Conservation (phyloP, 768 basidiomycete genomes). For the Lactifluus rugatus region DNA sequence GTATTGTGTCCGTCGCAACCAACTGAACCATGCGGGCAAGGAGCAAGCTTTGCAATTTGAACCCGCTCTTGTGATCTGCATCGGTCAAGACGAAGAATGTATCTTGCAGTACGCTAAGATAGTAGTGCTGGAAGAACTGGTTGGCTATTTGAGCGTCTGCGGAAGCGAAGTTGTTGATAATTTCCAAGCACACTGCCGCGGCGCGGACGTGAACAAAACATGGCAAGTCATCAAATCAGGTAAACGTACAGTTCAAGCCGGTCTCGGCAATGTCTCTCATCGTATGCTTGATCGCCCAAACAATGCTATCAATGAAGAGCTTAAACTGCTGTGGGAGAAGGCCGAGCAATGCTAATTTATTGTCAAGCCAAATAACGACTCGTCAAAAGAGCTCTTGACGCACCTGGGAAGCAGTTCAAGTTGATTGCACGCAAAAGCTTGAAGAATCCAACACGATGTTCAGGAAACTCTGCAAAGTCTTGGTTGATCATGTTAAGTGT, state of each 20-base stretch:
- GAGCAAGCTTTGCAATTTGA: slow-evolving; percentile 90
- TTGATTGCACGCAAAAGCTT: slow-evolving; percentile 90
- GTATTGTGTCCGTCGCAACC: slow-evolving; percentile 71
- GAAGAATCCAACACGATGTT: slow-evolving; percentile 96
- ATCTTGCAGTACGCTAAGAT: slow-evolving; percentile 87
- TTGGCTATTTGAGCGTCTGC: slow-evolving; percentile 73
- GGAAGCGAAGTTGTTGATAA: slow-evolving; percentile 88
- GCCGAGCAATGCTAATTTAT: slow-evolving; percentile 58
- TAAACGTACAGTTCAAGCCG: slow-evolving; percentile 58
- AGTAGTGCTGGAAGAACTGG: slow-evolving; percentile 95
- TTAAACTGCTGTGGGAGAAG: slow-evolving; percentile 93
- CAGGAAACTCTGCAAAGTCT: slow-evolving; percentile 97
- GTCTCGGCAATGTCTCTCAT: slow-evolving; percentile 98
- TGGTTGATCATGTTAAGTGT: slow-evolving; percentile 99
- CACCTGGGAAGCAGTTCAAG: slow-evolving; percentile 90
- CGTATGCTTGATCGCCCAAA: slow-evolving; percentile 99
- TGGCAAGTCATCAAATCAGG: not conserved
- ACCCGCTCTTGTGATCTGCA: slow-evolving; percentile 97
- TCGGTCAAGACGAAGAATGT: slow-evolving; percentile 97
- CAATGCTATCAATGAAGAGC: slow-evolving; percentile 94
- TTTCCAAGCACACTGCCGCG: slow-evolving; percentile 72
- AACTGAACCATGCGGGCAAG: slow-evolving; percentile 91
- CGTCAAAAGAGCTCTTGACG: slow-evolving; percentile 17
- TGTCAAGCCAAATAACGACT: not conserved
- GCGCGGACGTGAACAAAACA: slow-evolving; percentile 7